phyloP scores from a whole-genome alignment of 176 grass and related monocot species.

The Aegilops umbellulata region DNA sequence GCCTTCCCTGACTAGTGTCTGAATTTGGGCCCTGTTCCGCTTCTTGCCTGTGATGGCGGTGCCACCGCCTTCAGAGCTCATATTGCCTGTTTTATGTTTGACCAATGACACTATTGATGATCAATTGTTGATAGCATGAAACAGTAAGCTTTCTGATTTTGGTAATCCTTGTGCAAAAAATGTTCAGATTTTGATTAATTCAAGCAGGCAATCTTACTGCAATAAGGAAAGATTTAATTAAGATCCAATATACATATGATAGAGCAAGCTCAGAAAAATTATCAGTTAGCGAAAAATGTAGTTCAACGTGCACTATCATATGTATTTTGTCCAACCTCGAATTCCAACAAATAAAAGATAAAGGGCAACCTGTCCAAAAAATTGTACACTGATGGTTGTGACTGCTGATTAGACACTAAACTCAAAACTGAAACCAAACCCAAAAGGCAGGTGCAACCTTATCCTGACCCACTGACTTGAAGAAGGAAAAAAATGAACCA shows the following conservation, averaged over 20 bases:
- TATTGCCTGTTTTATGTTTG: neutral
- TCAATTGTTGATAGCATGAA: neutral
- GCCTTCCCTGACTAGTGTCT: slow-evolving; percentile 8
- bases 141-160: neutral
- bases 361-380: neutral
- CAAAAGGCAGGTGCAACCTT: neutral
- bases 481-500: slow-evolving; percentile 1
- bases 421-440: neutral
- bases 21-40: slow-evolving; percentile 1
- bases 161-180: neutral
- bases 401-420: neutral
- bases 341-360: neutral
- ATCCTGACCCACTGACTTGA: neutral
- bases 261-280: neutral
- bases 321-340: neutral
- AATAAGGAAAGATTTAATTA: neutral
- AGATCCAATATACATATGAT: neutral
- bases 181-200: slow-evolving; percentile 11
- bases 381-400: neutral
- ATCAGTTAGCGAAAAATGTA: neutral
- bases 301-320: neutral
- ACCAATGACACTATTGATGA: neutral
- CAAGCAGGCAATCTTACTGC: neutral
- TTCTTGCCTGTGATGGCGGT: neutral
- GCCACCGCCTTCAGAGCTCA: neutral